Base-by-base conservation (phyloP, 1,139 yeast genomes). In the Suhomyces bolitotheri region DNA sequence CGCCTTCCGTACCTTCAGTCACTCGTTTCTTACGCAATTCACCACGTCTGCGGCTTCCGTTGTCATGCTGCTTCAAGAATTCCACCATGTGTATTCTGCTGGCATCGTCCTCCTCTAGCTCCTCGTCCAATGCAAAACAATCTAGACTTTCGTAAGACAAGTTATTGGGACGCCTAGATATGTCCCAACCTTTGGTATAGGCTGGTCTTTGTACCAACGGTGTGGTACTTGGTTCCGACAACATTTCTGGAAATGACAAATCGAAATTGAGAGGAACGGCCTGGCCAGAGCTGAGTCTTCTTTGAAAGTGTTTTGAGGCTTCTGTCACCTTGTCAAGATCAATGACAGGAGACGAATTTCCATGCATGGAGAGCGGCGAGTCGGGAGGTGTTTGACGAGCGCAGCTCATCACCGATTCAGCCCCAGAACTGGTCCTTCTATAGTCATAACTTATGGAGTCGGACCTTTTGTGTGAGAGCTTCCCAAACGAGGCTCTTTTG, bases 241-340 rank as follows among this genome's bases (percentile, higher is more conserved):
- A n/a, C n/a, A n/a, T n/a, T n/a, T n/a, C n/a, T n/a, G n/a, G n/a
- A n/a, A n/a, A n/a, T n/a, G n/a, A n/a, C n/a, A n/a, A n/a, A n/a
- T n/a, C n/a, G n/a, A n/a, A n/a, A n/a, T n/a, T n/a, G n/a, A n/a
- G n/a, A n/a, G n/a, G n/a, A n/a, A n/a, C n/a, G n/a, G n/a, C n/a
- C n/a, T n/a, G n/a, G n/a, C n/a, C n/a, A n/a, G n/a, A n/a, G n/a
- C n/a, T n/a, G 20, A 17, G 20, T 17, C 8, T 17, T 17, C 7
- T 7, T 8, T 17, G 20, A 22, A 44, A 36, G 12, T 34, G 28
- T 10, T 27, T 35, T 4, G 43, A 38, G 13, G 40, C 47, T 7
- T 20, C 27, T 2, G 47, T 44, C 7, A 45, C 41, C 19, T 17
- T 26, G 23, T 42, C 47, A 29, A 45, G 37, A 36, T 44, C 47